phyloP scores from a whole-genome alignment of 2,329 filamentous ascomycete species.

The Dactylonectria macrodidyma region DNA sequence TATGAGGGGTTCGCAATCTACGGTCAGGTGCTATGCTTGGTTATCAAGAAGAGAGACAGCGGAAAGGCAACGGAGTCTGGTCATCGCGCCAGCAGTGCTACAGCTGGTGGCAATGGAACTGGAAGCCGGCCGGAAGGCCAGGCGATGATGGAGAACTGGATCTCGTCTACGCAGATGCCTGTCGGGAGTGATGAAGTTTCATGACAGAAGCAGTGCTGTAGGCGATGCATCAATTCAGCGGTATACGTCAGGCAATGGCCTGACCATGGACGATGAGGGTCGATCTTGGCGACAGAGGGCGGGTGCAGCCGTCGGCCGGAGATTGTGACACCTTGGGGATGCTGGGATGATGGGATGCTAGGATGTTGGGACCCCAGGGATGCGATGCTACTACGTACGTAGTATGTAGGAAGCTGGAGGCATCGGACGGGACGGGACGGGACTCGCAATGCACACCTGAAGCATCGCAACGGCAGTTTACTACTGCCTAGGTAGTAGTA shows the following conservation, averaged over 20 bases:
- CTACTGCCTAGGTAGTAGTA: not conserved
- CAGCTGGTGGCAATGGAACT: constrained; percentile 47
- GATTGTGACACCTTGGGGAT: constrained; percentile 12
- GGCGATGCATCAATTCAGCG: constrained; percentile 21
- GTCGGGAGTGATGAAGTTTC: constrained; percentile 54
- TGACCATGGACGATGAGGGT: constrained; percentile 12
- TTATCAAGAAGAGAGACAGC: constrained; percentile 83
- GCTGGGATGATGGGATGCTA: not conserved
- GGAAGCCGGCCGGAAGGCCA: constrained; percentile 64
- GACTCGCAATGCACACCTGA: constrained; percentile 22
- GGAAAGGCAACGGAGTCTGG: constrained; percentile 58
- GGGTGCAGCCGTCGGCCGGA: constrained; percentile 24
- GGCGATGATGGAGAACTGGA: constrained; percentile 88
- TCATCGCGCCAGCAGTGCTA: constrained; percentile 46
- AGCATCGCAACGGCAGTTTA: constrained; percentile 14
- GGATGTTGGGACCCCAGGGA: not conserved
- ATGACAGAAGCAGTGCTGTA: constrained; percentile 37
- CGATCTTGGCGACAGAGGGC: constrained; percentile 4
- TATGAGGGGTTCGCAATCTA: constrained; percentile 98
- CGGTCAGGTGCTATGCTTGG: constrained; percentile 90
- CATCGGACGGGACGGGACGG: constrained; percentile 11
- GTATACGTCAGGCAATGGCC: constrained; percentile 26
- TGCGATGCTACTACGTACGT: not conserved
- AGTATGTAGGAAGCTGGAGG: not conserved
- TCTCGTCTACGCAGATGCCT: constrained; percentile 81